phyloP scores from a whole-genome alignment of 768 basidiomycete species.

The Daedaleopsis sinensis region DNA sequence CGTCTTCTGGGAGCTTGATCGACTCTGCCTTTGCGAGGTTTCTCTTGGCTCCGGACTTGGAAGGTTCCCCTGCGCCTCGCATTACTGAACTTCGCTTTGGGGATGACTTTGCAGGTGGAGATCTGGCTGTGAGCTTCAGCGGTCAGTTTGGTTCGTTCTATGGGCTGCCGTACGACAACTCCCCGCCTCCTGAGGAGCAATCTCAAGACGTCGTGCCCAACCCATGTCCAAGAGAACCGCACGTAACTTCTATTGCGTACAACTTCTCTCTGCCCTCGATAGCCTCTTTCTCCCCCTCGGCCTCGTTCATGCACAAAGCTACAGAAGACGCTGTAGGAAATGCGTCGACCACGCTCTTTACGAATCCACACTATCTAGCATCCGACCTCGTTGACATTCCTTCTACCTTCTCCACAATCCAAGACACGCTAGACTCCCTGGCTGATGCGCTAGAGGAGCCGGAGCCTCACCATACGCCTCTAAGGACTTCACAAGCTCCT shows the following conservation, averaged over 20 bases:
- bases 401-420: not conserved
- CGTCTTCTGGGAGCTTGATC: not conserved
- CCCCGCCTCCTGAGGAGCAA: not conserved
- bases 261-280: not conserved
- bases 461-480: no score
- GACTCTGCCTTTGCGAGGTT: not conserved
- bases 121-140: not conserved
- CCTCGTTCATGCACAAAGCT: not conserved
- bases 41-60: not conserved
- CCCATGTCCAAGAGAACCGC: not conserved
- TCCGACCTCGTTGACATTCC: not conserved
- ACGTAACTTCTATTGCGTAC: not conserved
- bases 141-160: not conserved
- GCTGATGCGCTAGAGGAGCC: not conserved
- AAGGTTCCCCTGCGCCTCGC: not conserved
- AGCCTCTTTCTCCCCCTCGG: no score
- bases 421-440: not conserved
- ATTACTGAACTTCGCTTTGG: not conserved
- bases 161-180: not conserved
- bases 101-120: not conserved
- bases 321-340: not conserved
- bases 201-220: not conserved
- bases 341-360: not conserved
- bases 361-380: not conserved
- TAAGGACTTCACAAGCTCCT: not conserved